These are phyloP conservation scores for Yamadazyma atmosphaerica DNA, from an alignment of 1,139 yeast genomes.

Conservation along the genomic window DNA sequence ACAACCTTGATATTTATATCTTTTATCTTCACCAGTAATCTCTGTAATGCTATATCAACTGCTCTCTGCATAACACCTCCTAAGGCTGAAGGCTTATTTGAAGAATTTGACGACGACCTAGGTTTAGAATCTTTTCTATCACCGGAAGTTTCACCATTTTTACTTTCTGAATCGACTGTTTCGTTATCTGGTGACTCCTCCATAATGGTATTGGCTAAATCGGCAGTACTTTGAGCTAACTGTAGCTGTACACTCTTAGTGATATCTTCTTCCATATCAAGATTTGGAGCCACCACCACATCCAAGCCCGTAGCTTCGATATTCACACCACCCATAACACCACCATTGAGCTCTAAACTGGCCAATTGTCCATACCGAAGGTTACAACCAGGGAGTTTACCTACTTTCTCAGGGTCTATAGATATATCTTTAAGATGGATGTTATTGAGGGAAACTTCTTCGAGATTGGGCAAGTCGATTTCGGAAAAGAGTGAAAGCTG, in stretches of 20 bases:
- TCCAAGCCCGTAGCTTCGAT: slow-evolving; percentile 59
- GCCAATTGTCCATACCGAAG: slow-evolving; percentile 64
- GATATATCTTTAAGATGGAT: slow-evolving; percentile 60
- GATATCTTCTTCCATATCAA: slow-evolving; percentile 31
- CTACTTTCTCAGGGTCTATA: slow-evolving; percentile 71
- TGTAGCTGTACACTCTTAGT: slow-evolving; percentile 37
- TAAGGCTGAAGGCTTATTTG: slow-evolving; percentile 34
- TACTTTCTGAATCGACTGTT: no score
- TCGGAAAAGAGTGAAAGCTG: slow-evolving; percentile 84
- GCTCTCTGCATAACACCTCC: slow-evolving; percentile 62
- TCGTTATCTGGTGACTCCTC: background rate
- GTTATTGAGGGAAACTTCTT: slow-evolving; percentile 64
- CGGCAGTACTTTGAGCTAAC: slow-evolving; percentile 65
- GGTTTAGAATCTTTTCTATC: no score
- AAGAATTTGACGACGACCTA: slow-evolving; percentile 8
- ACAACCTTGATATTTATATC: slow-evolving; percentile 50
- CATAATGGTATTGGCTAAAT: slow-evolving; percentile 62
- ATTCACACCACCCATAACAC: slow-evolving; percentile 66
- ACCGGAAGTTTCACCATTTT: slow-evolving; percentile 12
- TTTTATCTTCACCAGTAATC: slow-evolving; percentile 50
- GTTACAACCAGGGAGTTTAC: slow-evolving; percentile 62
- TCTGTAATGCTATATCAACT: slow-evolving; percentile 68
- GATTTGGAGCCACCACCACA: slow-evolving; percentile 53
- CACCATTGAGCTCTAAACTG: slow-evolving; percentile 45
- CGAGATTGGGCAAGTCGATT: slow-evolving; percentile 76